Conservation (phyloP, 495 filamentous ascomycete genomes). For the Trichoderma virens region DNA sequence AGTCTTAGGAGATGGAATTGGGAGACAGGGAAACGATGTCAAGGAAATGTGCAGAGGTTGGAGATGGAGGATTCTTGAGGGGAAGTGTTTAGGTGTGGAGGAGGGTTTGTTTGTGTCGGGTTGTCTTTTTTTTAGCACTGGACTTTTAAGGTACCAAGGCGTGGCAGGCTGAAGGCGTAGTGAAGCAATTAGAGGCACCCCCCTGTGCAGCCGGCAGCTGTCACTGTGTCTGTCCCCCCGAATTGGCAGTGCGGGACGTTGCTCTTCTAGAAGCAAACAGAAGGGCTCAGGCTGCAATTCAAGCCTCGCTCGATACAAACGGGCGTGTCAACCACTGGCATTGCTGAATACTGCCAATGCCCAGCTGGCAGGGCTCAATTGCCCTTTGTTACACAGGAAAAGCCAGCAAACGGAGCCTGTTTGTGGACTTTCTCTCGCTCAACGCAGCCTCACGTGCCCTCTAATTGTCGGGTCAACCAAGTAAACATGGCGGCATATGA, state of each 20-base stretch:
- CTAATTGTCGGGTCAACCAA: not conserved
- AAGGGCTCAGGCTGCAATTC: not conserved
- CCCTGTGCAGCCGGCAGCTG: conserved; percentile 1
- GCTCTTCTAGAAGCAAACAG: not conserved
- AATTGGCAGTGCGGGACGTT: not conserved
- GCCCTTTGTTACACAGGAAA: not conserved
- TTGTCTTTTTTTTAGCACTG: conserved; percentile 1
- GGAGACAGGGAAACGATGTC: not conserved
- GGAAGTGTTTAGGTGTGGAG: not conserved
- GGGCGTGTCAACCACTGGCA: not conserved
- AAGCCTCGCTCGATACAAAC: not conserved
- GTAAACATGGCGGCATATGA: not conserved
- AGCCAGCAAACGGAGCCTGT: not conserved
- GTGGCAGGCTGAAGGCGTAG: conserved; percentile 2
- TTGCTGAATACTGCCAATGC: not conserved
- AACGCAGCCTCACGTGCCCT: not conserved
- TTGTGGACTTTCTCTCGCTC: not conserved
- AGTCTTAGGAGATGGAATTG: not conserved
- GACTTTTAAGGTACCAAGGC: conserved; percentile 7
- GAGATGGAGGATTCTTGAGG: not conserved
- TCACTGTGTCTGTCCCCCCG: not conserved
- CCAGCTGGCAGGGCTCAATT: not conserved
- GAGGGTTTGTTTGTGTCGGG: conserved; percentile 2
- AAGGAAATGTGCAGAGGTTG: not conserved
- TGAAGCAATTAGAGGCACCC: conserved; percentile 8